Evolutionary conservation across 371 early-diverging fungal genomes (phyloP).

Genomic region (Entomophthora muscae): DNA sequence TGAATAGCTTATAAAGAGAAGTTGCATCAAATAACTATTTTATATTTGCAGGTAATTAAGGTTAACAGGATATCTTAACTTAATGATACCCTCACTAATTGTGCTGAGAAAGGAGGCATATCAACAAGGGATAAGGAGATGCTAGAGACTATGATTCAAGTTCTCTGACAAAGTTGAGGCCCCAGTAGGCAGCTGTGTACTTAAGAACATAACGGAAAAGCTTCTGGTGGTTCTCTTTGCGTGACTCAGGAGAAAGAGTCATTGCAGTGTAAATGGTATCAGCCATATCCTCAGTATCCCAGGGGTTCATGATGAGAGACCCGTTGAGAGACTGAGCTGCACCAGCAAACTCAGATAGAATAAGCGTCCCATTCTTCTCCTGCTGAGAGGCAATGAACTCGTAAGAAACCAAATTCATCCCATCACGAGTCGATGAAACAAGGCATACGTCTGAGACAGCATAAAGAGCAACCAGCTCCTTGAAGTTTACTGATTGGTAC

Average conservation of each 20-base stretch:
- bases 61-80: too few species aligned
- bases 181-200: constrained; percentile 99
- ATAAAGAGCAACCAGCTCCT: constrained; percentile 93
- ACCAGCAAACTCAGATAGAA: constrained; percentile 98
- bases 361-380: constrained; percentile 85
- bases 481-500: constrained; percentile 89
- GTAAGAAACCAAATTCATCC: constrained; percentile 98
- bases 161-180: constrained; percentile 78
- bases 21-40: too few species aligned
- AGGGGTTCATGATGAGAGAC: constrained; percentile 94
- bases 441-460: constrained; percentile 91
- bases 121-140: background rate
- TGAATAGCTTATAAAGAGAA: too few species aligned
- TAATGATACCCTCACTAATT: too few species aligned
- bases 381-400: constrained; percentile 97
- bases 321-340: constrained; percentile 96
- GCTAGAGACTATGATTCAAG: constrained; percentile 16
- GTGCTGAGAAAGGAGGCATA: too few species aligned
- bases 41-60: too few species aligned
- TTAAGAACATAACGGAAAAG: constrained; percentile 86
- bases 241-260: constrained; percentile 66
- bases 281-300: constrained; percentile 94
- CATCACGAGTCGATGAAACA: constrained; percentile 96
- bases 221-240: constrained; percentile 73
- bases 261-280: constrained; percentile 83